Base-by-base conservation (phyloP, 2,329 filamentous ascomycete genomes). In the Penicillium sp. region DNA sequence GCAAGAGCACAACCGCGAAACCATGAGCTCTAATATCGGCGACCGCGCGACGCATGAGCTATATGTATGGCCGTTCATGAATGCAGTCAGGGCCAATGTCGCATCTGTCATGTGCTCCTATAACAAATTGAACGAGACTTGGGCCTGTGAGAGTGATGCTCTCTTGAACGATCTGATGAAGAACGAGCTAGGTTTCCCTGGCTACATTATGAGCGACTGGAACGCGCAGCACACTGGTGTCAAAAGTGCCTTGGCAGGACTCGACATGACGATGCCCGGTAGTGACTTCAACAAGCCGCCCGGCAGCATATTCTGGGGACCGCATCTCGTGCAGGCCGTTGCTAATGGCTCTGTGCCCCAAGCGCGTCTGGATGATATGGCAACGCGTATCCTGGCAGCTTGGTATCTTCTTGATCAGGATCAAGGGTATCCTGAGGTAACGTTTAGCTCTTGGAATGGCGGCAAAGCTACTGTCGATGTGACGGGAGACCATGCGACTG, bases 211-310 rank as follows among this genome's bases (percentile, higher is more conserved):
- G 84, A 86, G 83, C n/a, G 90, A 95, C 72, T 94, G 90, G 89
- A 79, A 84, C 63, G 90, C 89, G 5, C 88, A 91, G 67, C 89
- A 93, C 67, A 80, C 85, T 4, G 89, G 88, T 62, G 86, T 84
- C 6, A 78, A 85, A 27, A 84, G 82, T 37, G 87, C 89, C 3
- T 79, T 86, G 38, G 89, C 89, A 23, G 91, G 90, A 40, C 79
- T 94, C 25, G 91, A 95, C 73, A 92, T 94, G 89, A 83, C 83
- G n/a, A 94, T 94, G 91, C 89, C 89, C 1, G 90, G 91, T 17
- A 56, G 62, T 15, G 68, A 69, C 35, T 67, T 68, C 38, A 62
- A 50, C 21, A 53, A 27, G 19, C 52, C 69, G n/a, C 61, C 66
- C 38, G 71, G 70, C 1, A 61, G 60, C 23, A 61, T 63, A 46